Evolutionary conservation across 2,329 filamentous ascomycete species (phyloP), one percentile per base, ranked within the genome.

Genomic region (Botryotinia globosa): DNA sequence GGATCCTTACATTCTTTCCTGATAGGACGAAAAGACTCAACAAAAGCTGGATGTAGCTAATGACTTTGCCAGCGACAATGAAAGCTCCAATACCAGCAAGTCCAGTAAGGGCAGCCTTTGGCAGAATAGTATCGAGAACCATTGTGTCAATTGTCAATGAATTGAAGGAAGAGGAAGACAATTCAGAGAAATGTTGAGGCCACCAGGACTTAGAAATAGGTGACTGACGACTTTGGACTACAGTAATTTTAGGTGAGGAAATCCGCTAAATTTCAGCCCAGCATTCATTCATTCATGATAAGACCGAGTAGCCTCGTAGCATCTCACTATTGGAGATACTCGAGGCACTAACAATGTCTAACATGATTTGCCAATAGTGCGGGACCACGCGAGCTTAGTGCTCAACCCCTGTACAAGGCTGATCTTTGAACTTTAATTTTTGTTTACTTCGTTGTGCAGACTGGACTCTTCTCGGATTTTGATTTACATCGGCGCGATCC

Each of bases 11-110:
- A 76, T 88, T 88, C 75, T 85, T 88, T 70, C 90, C 90, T 75
- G 85, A 85, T 16, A 94, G 85, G 73, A 94, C 80, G 79, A 94
- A 94, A 56, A 91, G 83, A 80, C 89, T 91, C 73, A 92, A 80
- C 64, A 94, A 77, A 56, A 94, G 86, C 75, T 85, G 85, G 69
- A 90, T 76, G 77, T 89, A 89, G 79, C 85, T 88, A 72, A 90
- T 78, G 32, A 88, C 80, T 80, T 89, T 89, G 75, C 82, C 85
- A 74, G 84, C 84, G 63, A 92, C 76, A 76, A 85, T 88, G 64
- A 92, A 80, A 71, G 87, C 87, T 66, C 92, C 92, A 69, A 90
- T 75, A 51, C 82, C 85, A 66, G 82, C 83, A 79, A 84, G 83
- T 5, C 56, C 72, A 8, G 71, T 64, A 16, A 78, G 66, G 25